Percentiles rank a stretch among this genome's conserved stretches.
These are phyloP conservation scores for Phytophthora melonis DNA, from an alignment of 352 stramenopile genomes.

Conservation along the genomic window DNA sequence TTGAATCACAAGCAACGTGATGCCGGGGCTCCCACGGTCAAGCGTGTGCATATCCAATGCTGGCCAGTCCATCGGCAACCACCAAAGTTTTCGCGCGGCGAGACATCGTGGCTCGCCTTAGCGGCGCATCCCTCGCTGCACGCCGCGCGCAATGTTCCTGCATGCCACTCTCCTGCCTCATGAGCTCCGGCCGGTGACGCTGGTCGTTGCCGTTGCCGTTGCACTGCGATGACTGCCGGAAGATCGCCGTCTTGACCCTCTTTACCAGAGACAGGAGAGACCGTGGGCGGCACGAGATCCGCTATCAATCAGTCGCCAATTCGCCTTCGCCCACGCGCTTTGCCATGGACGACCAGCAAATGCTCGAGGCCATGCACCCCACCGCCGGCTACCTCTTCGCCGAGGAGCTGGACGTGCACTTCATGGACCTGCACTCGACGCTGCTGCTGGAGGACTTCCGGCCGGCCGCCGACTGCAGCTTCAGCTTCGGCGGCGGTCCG, in stretches of 20 bases:
- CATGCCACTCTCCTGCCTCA: background rate
- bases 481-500: background rate
- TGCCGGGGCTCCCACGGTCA: too few relatives aligned
- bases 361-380: constrained; percentile 25
- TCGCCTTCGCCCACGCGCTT: constrained; percentile 2
- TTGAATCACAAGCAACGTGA: background rate
- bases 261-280: background rate
- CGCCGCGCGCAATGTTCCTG: constrained; percentile 20
- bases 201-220: background rate
- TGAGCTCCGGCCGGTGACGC: background rate
- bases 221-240: background rate
- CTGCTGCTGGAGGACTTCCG: constrained; percentile 34
- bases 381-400: constrained; percentile 39
- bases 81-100: background rate
- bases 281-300: background rate
- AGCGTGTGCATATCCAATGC: background rate
- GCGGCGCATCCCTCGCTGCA: constrained; percentile 1
- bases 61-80: background rate
- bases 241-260: constrained; percentile 3
- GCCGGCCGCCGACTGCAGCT: constrained; percentile 14
- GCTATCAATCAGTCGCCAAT: constrained; percentile 33
- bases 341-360: constrained; percentile 22
- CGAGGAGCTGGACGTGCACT: constrained; percentile 41
- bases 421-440: constrained; percentile 1
- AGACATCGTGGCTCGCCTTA: background rate